phyloP scores from a whole-genome alignment of 768 basidiomycete species.

The Glaciozyma martinii region DNA sequence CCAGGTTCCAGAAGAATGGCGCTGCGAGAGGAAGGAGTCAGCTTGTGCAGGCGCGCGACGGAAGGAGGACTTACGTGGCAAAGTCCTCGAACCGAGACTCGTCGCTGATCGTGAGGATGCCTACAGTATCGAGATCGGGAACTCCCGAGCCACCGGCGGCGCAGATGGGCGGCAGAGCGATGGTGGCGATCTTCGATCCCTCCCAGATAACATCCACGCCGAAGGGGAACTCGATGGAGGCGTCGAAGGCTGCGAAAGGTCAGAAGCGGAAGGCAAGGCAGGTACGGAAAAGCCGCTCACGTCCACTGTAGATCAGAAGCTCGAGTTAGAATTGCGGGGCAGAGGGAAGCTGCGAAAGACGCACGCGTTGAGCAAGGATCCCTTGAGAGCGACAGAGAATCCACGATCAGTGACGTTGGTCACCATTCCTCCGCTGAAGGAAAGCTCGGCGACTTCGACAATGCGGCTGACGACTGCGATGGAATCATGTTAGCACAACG shows the following conservation, averaged over 20 bases:
- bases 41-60: no score
- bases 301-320: neutral
- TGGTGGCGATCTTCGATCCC: constrained; percentile 55
- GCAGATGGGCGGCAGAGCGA: constrained; percentile 58
- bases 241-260: constrained; percentile 51
- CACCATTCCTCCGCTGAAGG: constrained; percentile 55
- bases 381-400: constrained; percentile 52
- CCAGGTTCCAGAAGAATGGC: constrained; percentile 10
- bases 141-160: constrained; percentile 59
- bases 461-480: constrained; percentile 36
- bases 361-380: constrained; percentile 10
- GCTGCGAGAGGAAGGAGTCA: no score
- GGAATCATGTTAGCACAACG: constrained; percentile 9
- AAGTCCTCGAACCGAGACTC: constrained; percentile 47
- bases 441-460: constrained; percentile 51
- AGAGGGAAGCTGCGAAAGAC: neutral
- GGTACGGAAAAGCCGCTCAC: constrained; percentile 42
- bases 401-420: constrained; percentile 52
- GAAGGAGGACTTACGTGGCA: constrained; percentile 47
- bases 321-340: neutral
- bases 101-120: constrained; percentile 52
- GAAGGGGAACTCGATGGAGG: constrained; percentile 55
- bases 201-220: constrained; percentile 59
- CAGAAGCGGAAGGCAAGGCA: constrained; percentile 41
- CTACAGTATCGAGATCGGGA: constrained; percentile 53